phyloP scores from a whole-genome alignment of 192 early-diverging fungal genomes.

The Rhizophagus clarus region DNA sequence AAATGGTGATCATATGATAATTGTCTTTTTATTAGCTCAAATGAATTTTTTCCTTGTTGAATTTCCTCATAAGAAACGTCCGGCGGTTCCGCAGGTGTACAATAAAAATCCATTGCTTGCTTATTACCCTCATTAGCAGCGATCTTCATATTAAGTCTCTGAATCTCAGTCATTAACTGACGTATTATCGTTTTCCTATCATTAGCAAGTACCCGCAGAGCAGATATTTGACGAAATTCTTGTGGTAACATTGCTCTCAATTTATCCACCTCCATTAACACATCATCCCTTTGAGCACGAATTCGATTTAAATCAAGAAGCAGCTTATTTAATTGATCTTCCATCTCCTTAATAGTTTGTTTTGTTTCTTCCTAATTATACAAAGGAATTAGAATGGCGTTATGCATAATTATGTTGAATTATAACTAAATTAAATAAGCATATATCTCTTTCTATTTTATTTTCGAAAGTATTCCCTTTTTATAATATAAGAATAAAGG shows the following conservation, averaged over 20 bases:
- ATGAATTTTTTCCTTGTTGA: background rate
- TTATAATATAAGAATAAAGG: background rate
- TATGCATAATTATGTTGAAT: background rate
- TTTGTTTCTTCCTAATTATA: background rate
- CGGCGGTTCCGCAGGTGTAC: constrained; percentile 20
- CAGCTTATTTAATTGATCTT: constrained; percentile 18
- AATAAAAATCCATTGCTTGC: constrained; percentile 51
- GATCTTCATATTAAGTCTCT: constrained; percentile 51
- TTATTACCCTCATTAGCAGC: constrained; percentile 53
- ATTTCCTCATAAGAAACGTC: constrained; percentile 15
- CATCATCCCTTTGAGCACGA: constrained; percentile 37
- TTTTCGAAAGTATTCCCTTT: background rate
- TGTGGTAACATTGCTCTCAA: constrained; percentile 31
- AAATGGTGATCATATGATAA: constrained; percentile 56
- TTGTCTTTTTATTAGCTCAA: constrained; percentile 33
- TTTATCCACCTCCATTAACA: constrained; percentile 34
- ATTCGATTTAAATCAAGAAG: constrained; percentile 28
- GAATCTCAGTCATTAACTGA: constrained; percentile 55
- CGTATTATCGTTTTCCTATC: constrained; percentile 42
- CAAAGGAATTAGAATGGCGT: background rate
- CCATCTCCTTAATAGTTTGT: background rate
- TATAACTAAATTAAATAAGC: background rate
- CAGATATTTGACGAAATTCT: constrained; percentile 32
- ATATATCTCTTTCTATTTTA: background rate
- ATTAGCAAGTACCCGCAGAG: constrained; percentile 25